Conservation (phyloP, 768 basidiomycete genomes). For the Leccinellum albellum region DNA sequence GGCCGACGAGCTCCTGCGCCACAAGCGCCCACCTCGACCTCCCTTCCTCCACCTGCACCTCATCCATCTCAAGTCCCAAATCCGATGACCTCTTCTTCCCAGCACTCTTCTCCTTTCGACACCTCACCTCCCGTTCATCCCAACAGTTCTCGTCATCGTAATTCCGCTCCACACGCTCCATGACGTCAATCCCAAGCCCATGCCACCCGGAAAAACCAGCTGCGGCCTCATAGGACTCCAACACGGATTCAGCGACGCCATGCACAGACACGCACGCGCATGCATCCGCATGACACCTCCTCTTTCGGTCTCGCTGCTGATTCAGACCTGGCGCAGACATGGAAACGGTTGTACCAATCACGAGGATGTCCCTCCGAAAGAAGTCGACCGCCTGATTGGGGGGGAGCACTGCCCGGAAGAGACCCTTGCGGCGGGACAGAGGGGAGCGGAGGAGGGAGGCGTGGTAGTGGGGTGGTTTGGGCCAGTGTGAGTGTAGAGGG, state of each 20-base stretch:
- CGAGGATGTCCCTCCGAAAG: constrained; percentile 22
- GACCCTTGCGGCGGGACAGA: constrained; percentile 23
- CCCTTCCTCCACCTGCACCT: constrained; percentile 24
- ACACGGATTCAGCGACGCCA: constrained; percentile 12
- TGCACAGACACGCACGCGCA: not conserved
- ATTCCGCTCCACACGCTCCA: not conserved
- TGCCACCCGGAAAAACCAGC: constrained; percentile 29
- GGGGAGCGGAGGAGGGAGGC: constrained; percentile 26
- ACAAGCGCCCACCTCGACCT: constrained; percentile 16
- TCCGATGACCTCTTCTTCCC: not conserved
- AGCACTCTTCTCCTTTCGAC: not conserved
- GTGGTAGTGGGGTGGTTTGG: constrained; percentile 29
- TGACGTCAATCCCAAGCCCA: constrained; percentile 18
- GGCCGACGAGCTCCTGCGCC: constrained; percentile 22
- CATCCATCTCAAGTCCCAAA: constrained; percentile 16
- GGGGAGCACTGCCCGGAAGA: constrained; percentile 20
- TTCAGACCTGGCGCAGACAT: not conserved
- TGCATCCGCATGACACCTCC: not conserved
- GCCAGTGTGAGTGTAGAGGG: constrained; percentile 10
- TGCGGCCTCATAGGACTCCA: constrained; percentile 26
- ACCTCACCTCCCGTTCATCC: not conserved
- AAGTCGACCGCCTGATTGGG: constrained; percentile 23
- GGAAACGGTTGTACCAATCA: not conserved
- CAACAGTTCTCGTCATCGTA: not conserved
- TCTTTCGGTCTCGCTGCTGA: not conserved